phyloP scores from a whole-genome alignment of 2,329 filamentous ascomycete genomes.

The Cordyceps fumosorosea region DNA sequence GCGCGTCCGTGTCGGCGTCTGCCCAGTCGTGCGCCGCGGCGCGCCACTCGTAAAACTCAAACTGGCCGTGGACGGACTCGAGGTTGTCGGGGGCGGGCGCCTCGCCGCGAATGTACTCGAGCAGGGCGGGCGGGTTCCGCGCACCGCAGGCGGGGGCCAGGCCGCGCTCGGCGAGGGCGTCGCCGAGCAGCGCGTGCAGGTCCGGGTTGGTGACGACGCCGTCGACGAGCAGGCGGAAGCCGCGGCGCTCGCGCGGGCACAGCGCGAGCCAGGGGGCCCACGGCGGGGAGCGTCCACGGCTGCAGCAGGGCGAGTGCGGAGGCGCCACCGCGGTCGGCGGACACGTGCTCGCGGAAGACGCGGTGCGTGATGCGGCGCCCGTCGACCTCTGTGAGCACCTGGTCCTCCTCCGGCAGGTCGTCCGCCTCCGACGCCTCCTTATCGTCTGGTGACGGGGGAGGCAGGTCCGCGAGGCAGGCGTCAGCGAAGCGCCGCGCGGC shows the following conservation, averaged over 20 bases:
- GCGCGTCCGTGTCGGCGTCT: not conserved
- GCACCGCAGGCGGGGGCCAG: not conserved
- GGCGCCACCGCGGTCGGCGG: not conserved
- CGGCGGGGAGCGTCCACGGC: slow-evolving; percentile 8
- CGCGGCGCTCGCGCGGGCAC: not conserved
- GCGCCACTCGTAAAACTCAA: slow-evolving; percentile 10
- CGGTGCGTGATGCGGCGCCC: slow-evolving; percentile 7
- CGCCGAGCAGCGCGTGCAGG: slow-evolving; percentile 8
- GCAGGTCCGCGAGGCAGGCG: not conserved
- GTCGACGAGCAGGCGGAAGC: slow-evolving; percentile 6
- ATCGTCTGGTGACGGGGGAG: not conserved
- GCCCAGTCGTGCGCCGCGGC: slow-evolving; percentile 4
- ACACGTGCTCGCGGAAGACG: not conserved
- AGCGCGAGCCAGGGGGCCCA: not conserved
- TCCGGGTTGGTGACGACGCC: slow-evolving; percentile 10
- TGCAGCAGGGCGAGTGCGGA: slow-evolving; percentile 8
- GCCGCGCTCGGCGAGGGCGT: not conserved
- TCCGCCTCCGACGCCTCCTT: not conserved
- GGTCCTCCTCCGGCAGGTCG: not conserved
- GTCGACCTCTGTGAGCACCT: slow-evolving; percentile 1
- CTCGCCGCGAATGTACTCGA: slow-evolving; percentile 3
- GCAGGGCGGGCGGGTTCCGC: not conserved
- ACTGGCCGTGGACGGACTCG: slow-evolving; percentile 1
- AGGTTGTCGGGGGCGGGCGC: not conserved
- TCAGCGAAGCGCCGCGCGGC: slow-evolving; percentile 6